Evolutionary conservation across 2,329 filamentous ascomycete genomes (phyloP).

Genomic region (Neurospora sp.): DNA sequence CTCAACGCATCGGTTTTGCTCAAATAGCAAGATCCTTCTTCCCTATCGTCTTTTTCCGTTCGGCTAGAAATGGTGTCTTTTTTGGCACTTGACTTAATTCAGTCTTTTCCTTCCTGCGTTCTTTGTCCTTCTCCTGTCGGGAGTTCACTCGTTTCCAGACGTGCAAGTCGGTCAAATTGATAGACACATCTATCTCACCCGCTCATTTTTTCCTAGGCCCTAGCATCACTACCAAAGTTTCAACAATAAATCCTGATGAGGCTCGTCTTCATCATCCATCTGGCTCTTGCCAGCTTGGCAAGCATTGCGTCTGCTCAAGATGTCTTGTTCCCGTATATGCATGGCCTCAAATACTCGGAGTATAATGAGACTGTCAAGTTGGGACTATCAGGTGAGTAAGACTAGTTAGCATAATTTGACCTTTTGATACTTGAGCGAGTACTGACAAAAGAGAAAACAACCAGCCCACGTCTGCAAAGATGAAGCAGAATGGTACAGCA

Average conservation of each 20-base stretch:
- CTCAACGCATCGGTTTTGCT: not conserved
- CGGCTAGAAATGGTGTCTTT: not conserved
- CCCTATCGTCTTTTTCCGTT: not conserved
- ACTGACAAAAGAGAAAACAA: constrained; percentile 9
- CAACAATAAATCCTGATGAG: not conserved
- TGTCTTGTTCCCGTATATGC: constrained; percentile 12
- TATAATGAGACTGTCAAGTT: constrained; percentile 11
- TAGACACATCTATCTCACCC: not conserved
- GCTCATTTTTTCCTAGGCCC: not conserved
- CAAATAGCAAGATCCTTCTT: not conserved
- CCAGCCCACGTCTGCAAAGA: constrained; percentile 24
- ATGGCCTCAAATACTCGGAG: constrained; percentile 13
- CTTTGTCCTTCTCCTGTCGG: not conserved
- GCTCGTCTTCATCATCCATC: constrained; percentile 8
- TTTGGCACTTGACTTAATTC: not conserved
- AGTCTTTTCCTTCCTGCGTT: not conserved
- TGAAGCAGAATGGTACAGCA: constrained; percentile 26
- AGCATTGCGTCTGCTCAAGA: constrained; percentile 9
- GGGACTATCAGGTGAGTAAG: constrained; percentile 11
- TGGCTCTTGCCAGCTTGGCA: constrained; percentile 13
- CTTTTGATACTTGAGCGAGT: no score
- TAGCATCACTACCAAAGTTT: not conserved
- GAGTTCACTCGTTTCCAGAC: not conserved
- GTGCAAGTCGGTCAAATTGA: not conserved
- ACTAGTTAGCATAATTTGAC: not conserved